Conservation (phyloP, 2,329 filamentous ascomycete species). For the Aspergillus pseudoterreus region DNA sequence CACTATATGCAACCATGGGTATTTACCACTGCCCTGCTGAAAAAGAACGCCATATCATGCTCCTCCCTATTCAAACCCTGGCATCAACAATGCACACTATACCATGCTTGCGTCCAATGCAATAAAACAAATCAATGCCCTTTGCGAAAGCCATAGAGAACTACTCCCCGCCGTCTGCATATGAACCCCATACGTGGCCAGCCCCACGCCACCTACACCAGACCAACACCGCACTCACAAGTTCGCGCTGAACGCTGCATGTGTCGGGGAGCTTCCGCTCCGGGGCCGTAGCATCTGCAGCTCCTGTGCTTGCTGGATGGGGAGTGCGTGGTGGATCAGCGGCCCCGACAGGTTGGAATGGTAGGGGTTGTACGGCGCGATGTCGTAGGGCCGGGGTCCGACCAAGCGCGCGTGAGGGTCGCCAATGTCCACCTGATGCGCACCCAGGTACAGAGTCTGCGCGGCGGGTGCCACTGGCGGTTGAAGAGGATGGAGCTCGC, state of each 20-base stretch:
- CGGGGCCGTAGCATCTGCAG: slow-evolving; percentile 20
- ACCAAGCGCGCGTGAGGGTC: slow-evolving; percentile 24
- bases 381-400: slow-evolving; percentile 14
- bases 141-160: too few relatives aligned
- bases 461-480: slow-evolving; percentile 9
- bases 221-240: slow-evolving; percentile 8
- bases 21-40: slow-evolving; percentile 26
- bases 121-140: too few relatives aligned
- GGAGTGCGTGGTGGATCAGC: slow-evolving; percentile 21
- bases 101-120: not conserved
- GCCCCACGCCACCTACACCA: too few relatives aligned
- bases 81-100: not conserved
- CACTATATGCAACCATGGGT: too few relatives aligned
- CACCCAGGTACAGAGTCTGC: slow-evolving; percentile 22
- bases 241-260: slow-evolving; percentile 18
- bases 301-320: slow-evolving; percentile 15
- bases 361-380: slow-evolving; percentile 21
- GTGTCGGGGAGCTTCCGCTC: slow-evolving; percentile 32
- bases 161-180: too few relatives aligned
- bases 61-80: not conserved
- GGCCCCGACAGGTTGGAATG: slow-evolving; percentile 28
- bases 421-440: slow-evolving; percentile 29
- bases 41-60: slow-evolving; percentile 1
- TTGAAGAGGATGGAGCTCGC: slow-evolving; percentile 8
- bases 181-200: too few relatives aligned